phyloP scores from a whole-genome alignment of 2,329 filamentous ascomycete genomes.

The Aspergillus novofumigatus region DNA sequence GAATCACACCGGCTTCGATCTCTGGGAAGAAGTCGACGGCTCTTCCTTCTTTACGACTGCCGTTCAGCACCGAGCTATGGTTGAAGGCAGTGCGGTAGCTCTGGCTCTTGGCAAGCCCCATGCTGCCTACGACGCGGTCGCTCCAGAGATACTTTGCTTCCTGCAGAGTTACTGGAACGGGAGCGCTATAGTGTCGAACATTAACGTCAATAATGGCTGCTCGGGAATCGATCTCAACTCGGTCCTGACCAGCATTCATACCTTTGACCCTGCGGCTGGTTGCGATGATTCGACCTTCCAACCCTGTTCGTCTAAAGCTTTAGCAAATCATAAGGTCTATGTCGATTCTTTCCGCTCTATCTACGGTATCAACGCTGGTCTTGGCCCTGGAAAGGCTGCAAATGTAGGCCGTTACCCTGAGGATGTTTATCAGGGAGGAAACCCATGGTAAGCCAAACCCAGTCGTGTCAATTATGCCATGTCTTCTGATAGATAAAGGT shows the following conservation, averaged over 20 bases:
- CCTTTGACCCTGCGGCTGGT: slow-evolving; percentile 22
- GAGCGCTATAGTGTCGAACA: slow-evolving; percentile 61
- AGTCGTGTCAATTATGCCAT: slow-evolving; percentile 19
- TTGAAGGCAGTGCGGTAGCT: slow-evolving; percentile 60
- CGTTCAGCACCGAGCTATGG: slow-evolving; percentile 59
- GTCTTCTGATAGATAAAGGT: slow-evolving; percentile 9
- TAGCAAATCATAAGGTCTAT: slow-evolving; percentile 70
- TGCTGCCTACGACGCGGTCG: slow-evolving; percentile 54
- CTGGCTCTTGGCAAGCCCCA: slow-evolving; percentile 56
- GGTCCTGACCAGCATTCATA: slow-evolving; percentile 46
- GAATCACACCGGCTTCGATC: slow-evolving; percentile 59
- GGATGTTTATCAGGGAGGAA: slow-evolving; percentile 69
- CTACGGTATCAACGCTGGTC: slow-evolving; percentile 51
- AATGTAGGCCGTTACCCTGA: slow-evolving; percentile 60
- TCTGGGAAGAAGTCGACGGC: slow-evolving; percentile 76
- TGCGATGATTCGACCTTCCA: slow-evolving; percentile 58
- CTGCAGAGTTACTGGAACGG: slow-evolving; percentile 69
- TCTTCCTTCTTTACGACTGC: slow-evolving; percentile 73
- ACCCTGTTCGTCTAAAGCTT: slow-evolving; percentile 62
- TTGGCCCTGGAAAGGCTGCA: slow-evolving; percentile 22
- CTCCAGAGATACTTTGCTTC: slow-evolving; percentile 67
- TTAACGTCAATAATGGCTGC: slow-evolving; percentile 52
- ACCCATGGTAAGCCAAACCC: slow-evolving; percentile 65
- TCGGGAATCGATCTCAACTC: slow-evolving; percentile 68
- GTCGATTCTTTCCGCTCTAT: slow-evolving; percentile 68